Conservation (phyloP, 2,329 filamentous ascomycete genomes). For the Hymenoscyphus fraxineus region DNA sequence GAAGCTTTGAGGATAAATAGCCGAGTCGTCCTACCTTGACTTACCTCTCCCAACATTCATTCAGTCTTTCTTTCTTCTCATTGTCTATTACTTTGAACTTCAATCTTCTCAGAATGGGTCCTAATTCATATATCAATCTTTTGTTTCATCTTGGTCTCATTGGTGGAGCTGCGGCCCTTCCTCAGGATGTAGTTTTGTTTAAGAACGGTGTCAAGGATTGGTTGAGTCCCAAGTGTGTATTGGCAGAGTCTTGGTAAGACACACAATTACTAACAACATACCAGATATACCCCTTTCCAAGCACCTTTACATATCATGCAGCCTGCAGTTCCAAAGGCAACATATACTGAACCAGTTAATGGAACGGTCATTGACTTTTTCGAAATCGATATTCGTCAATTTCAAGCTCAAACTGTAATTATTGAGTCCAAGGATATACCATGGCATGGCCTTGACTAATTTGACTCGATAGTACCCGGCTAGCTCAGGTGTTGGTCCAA, state of each 20-base stretch:
- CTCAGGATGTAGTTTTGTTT: background rate
- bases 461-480: background rate
- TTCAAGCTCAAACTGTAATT: conserved; percentile 39
- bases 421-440: background rate
- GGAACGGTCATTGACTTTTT: conserved; percentile 42
- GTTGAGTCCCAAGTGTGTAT: conserved; percentile 6
- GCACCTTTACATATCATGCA: conserved; percentile 20
- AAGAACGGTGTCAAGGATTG: conserved; percentile 7
- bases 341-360: conserved; percentile 20
- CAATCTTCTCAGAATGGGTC: background rate
- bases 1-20: background rate
- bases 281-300: conserved; percentile 16
- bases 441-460: background rate
- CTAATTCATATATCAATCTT: background rate
- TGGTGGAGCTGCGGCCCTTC: conserved; percentile 4
- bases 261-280: background rate
- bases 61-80: background rate
- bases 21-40: background rate
- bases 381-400: conserved; percentile 41
- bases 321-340: conserved; percentile 9
- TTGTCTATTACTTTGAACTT: background rate
- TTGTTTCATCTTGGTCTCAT: conserved; percentile 4
- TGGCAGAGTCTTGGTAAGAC: background rate
- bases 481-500: conserved; percentile 39
- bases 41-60: background rate